A percentile compares a stretch with the other conserved stretches of the same genome.
Evolutionary conservation across 495 filamentous ascomycete species (phyloP).

Genomic region (Penicillium flavigenum): DNA sequence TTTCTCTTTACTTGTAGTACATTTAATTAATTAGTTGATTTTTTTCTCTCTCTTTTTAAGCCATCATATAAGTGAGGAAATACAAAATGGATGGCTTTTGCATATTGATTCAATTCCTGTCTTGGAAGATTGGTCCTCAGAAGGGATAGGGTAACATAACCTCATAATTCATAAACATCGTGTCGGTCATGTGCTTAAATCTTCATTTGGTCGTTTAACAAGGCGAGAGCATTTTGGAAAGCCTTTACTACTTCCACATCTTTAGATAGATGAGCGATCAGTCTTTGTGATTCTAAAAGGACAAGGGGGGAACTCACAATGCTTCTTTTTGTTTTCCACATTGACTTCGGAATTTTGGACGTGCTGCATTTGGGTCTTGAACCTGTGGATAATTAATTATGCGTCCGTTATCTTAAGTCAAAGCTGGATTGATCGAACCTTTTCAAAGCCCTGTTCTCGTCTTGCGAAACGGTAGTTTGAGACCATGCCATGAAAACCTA

Average conservation of each 20-base stretch:
- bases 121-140: not conserved
- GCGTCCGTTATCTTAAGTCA: not conserved
- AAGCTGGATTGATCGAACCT: conserved; percentile 43
- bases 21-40: not conserved
- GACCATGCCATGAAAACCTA: conserved; percentile 74
- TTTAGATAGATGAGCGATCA: conserved; percentile 28
- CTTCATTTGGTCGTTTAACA: conserved; percentile 51
- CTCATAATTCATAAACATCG: conserved; percentile 2
- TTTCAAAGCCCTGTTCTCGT: conserved; percentile 69
- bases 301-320: conserved; percentile 55
- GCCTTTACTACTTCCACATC: conserved; percentile 75
- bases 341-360: conserved; percentile 67
- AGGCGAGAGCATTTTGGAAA: conserved; percentile 73
- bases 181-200: conserved; percentile 8
- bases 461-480: conserved; percentile 59
- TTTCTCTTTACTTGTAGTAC: not conserved
- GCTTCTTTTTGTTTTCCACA: conserved; percentile 68
- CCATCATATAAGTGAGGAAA: not conserved
- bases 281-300: not conserved
- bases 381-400: conserved; percentile 38
- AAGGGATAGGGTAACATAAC: not conserved
- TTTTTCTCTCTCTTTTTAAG: not conserved
- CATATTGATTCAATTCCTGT: not conserved
- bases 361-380: conserved; percentile 73
- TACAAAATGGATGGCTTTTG: not conserved